Conservation (phyloP, 768 basidiomycete species). For the Lactifluus hygrophoroides region DNA sequence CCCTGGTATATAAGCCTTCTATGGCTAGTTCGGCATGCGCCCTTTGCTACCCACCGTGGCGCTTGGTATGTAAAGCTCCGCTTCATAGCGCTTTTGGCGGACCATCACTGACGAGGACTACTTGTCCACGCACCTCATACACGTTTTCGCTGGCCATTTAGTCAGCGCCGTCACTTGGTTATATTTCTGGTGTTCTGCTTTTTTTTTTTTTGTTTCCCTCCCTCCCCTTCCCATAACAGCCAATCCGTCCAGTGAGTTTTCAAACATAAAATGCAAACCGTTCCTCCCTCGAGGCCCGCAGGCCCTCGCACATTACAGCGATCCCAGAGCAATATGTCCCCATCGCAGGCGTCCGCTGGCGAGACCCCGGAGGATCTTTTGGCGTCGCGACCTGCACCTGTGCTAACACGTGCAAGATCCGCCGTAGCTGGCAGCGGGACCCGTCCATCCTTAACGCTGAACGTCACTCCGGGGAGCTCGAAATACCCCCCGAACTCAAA, state of each 20-base stretch:
- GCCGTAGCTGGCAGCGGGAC: neutral
- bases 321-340: neutral
- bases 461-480: neutral
- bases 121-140: neutral
- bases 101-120: neutral
- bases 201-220: too few species aligned
- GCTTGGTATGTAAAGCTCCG: neutral
- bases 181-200: neutral
- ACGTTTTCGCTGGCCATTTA: neutral
- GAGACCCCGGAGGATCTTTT: neutral
- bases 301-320: slow-evolving; percentile 12
- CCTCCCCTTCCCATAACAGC: neutral
- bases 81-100: neutral
- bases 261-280: neutral
- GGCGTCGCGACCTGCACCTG: neutral
- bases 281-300: slow-evolving; percentile 1
- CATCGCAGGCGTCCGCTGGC: neutral
- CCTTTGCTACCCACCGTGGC: neutral
- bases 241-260: neutral
- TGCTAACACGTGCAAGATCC: neutral
- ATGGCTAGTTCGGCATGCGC: neutral
- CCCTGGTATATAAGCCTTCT: slow-evolving; percentile 14
- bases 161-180: neutral
- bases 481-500: neutral
- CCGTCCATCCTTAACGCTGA: slow-evolving; percentile 9